These are phyloP conservation scores for Lecanicillium sp. DNA, from an alignment of 2,329 filamentous ascomycete genomes.

Conservation along the genomic window DNA sequence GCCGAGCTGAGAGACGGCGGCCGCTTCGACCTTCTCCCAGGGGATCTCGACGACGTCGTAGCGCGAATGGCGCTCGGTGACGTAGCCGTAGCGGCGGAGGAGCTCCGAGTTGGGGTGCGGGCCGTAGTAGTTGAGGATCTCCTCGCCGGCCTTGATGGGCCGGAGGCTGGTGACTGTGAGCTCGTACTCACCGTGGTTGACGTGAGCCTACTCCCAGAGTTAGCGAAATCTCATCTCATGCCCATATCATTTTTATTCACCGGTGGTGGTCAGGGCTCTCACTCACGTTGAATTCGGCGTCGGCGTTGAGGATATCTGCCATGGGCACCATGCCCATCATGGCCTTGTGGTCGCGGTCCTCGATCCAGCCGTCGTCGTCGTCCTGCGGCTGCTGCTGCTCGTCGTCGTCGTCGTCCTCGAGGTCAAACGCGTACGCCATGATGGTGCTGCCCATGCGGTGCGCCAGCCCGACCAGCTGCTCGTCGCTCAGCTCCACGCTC, in stretches of 20 bases:
- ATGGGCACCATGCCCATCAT: conserved; percentile 85
- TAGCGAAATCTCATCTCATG: neutral
- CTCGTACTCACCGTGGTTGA: conserved; percentile 46
- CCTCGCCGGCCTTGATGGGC: conserved; percentile 61
- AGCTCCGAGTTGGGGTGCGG: conserved; percentile 77
- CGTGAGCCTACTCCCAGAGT: conserved; percentile 37
- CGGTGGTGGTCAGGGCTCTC: no score
- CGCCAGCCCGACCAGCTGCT: conserved; percentile 46
- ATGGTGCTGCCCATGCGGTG: conserved; percentile 83
- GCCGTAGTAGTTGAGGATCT: conserved; percentile 87
- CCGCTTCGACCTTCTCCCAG: conserved; percentile 49
- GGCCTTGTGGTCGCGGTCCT: conserved; percentile 51
- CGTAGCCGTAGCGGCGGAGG: conserved; percentile 78
- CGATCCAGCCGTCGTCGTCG: conserved; percentile 58
- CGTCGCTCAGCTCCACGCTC: conserved; percentile 32
- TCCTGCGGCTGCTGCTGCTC: conserved; percentile 54
- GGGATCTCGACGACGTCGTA: conserved; percentile 81
- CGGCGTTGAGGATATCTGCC: conserved; percentile 84
- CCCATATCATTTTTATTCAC: neutral
- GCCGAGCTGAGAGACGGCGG: conserved; percentile 34
- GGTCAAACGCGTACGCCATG: conserved; percentile 90
- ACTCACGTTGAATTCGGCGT: conserved; percentile 76
- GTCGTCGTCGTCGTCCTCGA: conserved; percentile 53
- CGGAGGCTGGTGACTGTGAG: conserved; percentile 69
- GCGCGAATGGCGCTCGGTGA: conserved; percentile 68